Evolutionary conservation across 2,329 filamentous ascomycete species (phyloP).

Genomic region (Hypoxylon sp.): DNA sequence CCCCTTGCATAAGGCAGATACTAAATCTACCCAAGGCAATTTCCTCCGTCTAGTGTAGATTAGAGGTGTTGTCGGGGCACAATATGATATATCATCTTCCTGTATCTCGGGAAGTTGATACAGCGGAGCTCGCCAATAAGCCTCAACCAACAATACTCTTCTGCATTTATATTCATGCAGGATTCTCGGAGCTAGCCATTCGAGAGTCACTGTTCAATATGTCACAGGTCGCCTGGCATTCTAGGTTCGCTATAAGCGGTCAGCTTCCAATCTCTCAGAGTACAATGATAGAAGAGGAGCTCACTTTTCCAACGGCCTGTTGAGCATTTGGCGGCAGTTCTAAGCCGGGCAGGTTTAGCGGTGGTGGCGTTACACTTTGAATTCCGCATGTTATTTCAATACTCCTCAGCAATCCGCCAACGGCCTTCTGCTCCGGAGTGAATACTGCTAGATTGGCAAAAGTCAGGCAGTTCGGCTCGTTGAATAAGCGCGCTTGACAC

Average conservation of each 20-base stretch:
- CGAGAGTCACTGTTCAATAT: background rate
- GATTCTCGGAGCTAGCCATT: background rate
- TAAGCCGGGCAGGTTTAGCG: constrained; percentile 49
- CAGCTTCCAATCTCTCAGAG: constrained; percentile 9
- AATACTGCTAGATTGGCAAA: constrained; percentile 58
- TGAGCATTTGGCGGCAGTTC: constrained; percentile 45
- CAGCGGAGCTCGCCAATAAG: constrained; percentile 20
- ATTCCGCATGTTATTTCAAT: constrained; percentile 56
- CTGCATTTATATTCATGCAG: background rate
- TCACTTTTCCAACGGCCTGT: constrained; percentile 45
- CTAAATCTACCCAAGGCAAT: constrained; percentile 8
- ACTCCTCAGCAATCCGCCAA: constrained; percentile 57
- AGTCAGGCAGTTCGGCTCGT: constrained; percentile 53
- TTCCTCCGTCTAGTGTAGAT: background rate
- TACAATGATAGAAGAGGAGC: background rate
- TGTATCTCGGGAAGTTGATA: constrained; percentile 13
- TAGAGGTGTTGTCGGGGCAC: background rate
- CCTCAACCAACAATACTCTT: background rate
- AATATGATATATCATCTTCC: constrained; percentile 27
- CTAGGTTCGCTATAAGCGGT: constrained; percentile 25
- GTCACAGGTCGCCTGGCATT: background rate
- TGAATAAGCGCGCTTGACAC: constrained; percentile 57
- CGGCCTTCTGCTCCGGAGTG: constrained; percentile 53
- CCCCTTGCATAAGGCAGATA: constrained; percentile 26
- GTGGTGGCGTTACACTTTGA: constrained; percentile 46